Conservation (phyloP, 108 stramenopile genomes). For the Poteriospumella lacustris region DNA sequence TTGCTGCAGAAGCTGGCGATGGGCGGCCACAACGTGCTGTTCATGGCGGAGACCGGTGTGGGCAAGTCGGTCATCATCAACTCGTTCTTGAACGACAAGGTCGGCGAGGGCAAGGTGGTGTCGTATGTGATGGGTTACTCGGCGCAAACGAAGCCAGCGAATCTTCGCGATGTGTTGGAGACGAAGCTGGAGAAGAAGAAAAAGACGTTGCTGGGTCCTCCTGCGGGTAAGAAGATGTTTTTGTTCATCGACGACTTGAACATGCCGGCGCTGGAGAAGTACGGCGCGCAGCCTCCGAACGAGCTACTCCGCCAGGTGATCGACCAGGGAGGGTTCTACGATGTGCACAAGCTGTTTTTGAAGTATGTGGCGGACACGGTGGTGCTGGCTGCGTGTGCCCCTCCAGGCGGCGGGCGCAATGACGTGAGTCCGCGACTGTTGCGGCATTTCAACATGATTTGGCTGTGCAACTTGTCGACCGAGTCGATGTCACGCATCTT, state of each 20-base stretch:
- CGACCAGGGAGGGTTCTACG: constrained; percentile 56
- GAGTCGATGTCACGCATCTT: constrained; percentile 47
- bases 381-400: constrained; percentile 49
- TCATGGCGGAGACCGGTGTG: constrained; percentile 57
- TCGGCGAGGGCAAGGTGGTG: constrained; percentile 35
- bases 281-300: constrained; percentile 59
- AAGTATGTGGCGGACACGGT: constrained; percentile 48
- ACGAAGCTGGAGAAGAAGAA: constrained; percentile 55
- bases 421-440: constrained; percentile 47
- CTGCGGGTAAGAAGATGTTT: constrained; percentile 51
- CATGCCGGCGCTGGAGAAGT: constrained; percentile 59
- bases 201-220: constrained; percentile 53
- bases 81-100: constrained; percentile 34
- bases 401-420: constrained; percentile 54
- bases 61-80: constrained; percentile 53
- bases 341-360: constrained; percentile 53
- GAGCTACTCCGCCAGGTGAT: constrained; percentile 57
- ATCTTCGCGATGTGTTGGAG: constrained; percentile 48
- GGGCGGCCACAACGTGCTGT: neutral
- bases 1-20: neutral
- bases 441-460: constrained; percentile 54
- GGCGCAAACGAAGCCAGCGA: constrained; percentile 48
- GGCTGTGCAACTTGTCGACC: constrained; percentile 40
- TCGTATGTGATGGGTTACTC: constrained; percentile 50
- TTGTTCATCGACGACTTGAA: constrained; percentile 60